Evolutionary conservation across 2,329 filamentous ascomycete genomes (phyloP).

Genomic region (Lasiodiplodia hormozganensis): DNA sequence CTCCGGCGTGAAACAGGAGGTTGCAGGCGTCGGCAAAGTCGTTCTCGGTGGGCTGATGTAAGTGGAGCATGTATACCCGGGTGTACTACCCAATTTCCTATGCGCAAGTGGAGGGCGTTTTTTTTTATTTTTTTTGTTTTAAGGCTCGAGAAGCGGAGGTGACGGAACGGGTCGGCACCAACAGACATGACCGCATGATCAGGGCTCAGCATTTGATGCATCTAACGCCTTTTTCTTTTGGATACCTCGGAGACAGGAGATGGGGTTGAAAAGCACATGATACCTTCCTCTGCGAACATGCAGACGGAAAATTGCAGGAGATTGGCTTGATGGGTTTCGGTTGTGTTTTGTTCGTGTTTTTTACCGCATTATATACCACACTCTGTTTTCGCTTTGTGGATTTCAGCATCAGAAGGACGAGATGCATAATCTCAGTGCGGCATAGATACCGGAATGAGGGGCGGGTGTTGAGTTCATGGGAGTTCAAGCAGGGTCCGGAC

Average conservation of each 20-base stretch:
- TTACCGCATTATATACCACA: constrained; percentile 23
- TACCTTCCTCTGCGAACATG: constrained; percentile 3
- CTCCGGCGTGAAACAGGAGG: constrained; percentile 76
- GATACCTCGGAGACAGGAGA: constrained; percentile 4
- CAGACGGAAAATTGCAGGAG: constrained; percentile 10
- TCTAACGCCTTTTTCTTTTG: constrained; percentile 20
- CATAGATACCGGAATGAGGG: background rate
- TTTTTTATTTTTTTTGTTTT: background rate
- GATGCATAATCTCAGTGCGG: constrained; percentile 1
- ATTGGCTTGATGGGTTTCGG: background rate
- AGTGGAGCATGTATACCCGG: constrained; percentile 20
- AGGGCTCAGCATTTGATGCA: constrained; percentile 14
- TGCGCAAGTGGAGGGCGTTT: constrained; percentile 1
- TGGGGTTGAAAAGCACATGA: constrained; percentile 8
- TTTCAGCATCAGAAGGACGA: constrained; percentile 3
- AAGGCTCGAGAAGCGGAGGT: background rate
- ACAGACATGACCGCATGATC: constrained; percentile 17
- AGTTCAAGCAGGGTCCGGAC: background rate
- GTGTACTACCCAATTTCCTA: constrained; percentile 5
- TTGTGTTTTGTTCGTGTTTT: constrained; percentile 8
- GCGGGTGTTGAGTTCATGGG: constrained; percentile 8
- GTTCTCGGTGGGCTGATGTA: constrained; percentile 85
- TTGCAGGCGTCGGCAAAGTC: constrained; percentile 85
- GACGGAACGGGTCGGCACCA: constrained; percentile 2
- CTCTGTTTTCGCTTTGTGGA: background rate